A percentile compares a stretch with the other conserved stretches of the same genome.
phyloP scores from a whole-genome alignment of 139 green algal species.

The Astrephomene gubernaculifera region DNA sequence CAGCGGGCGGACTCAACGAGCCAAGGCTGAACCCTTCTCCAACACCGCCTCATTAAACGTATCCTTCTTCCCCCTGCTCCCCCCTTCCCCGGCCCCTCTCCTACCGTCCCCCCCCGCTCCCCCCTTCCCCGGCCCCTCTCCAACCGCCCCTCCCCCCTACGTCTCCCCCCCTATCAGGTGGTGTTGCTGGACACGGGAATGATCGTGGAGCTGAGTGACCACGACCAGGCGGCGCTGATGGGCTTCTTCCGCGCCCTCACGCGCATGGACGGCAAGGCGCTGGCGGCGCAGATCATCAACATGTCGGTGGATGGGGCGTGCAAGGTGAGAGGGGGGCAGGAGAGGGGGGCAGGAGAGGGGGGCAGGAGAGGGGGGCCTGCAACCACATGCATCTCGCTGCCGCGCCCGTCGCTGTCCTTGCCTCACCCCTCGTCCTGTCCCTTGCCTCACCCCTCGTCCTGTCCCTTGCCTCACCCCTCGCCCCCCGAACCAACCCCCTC shows the following conservation, averaged over 20 bases:
- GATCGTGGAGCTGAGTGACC: conserved; percentile 72
- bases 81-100: too few relatives aligned
- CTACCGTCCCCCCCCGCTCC: too few relatives aligned
- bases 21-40: too few relatives aligned
- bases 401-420: background rate
- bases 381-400: too few relatives aligned
- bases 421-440: background rate
- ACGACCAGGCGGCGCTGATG: conserved; percentile 8
- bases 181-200: conserved; percentile 86
- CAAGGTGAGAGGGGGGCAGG: background rate
- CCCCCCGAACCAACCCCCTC: background rate
- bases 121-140: too few relatives aligned
- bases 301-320: conserved; percentile 50
- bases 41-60: too few relatives aligned
- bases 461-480: too few relatives aligned
- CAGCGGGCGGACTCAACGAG: too few relatives aligned
- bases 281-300: conserved; percentile 70
- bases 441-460: background rate
- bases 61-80: too few relatives aligned
- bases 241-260: conserved; percentile 81
- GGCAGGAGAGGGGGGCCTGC: background rate
- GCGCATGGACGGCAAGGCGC: conserved; percentile 63
- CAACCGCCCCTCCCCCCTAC: too few relatives aligned
- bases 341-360: background rate
- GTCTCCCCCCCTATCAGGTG: too few relatives aligned